These are phyloP conservation scores for Saturnispora diversa DNA, from an alignment of 805 yeast genomes.

Conservation along the genomic window DNA sequence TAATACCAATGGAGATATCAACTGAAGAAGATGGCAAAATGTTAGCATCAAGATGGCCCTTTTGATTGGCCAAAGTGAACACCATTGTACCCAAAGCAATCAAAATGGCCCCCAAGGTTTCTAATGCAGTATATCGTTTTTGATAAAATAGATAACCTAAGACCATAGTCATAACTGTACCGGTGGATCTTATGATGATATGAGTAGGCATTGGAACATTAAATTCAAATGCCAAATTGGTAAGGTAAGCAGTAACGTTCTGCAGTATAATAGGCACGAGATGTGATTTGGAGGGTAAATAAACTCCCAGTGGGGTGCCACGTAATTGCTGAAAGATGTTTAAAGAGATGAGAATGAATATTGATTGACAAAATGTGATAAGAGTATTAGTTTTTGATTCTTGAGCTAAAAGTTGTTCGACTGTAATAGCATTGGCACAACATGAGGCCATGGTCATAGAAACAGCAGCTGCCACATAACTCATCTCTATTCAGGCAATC, in stretches of 20 bases:
- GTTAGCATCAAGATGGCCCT: not conserved
- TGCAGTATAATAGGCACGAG: slow-evolving; percentile 41
- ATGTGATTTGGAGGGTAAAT: too few species aligned
- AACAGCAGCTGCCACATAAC: slow-evolving; percentile 9
- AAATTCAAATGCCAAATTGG: slow-evolving; percentile 50
- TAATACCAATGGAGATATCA: slow-evolving; percentile 12
- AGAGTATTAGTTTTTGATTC: slow-evolving; percentile 37
- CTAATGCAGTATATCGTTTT: slow-evolving; percentile 37
- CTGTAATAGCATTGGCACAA: slow-evolving; percentile 57
- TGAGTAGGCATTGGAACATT: slow-evolving; percentile 60
- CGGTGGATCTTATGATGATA: slow-evolving; percentile 56
- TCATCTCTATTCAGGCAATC: not conserved
- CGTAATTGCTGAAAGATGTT: slow-evolving; percentile 25
- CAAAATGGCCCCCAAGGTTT: slow-evolving; percentile 42
- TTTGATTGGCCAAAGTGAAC: slow-evolving; percentile 25
- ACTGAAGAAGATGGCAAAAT: not conserved
- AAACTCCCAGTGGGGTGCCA: too few species aligned
- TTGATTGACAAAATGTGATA: slow-evolving; percentile 52
- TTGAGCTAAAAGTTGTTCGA: slow-evolving; percentile 43
- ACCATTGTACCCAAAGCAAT: slow-evolving; percentile 50
- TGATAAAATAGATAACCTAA: slow-evolving; percentile 42
- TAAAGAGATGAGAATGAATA: slow-evolving; percentile 42
- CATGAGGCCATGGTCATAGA: slow-evolving; percentile 59
- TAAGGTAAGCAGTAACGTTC: slow-evolving; percentile 43
- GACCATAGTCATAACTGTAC: slow-evolving; percentile 53